Evolutionary conservation across 805 yeast species (phyloP).

Genomic region (Ogataea chonburiensis): DNA sequence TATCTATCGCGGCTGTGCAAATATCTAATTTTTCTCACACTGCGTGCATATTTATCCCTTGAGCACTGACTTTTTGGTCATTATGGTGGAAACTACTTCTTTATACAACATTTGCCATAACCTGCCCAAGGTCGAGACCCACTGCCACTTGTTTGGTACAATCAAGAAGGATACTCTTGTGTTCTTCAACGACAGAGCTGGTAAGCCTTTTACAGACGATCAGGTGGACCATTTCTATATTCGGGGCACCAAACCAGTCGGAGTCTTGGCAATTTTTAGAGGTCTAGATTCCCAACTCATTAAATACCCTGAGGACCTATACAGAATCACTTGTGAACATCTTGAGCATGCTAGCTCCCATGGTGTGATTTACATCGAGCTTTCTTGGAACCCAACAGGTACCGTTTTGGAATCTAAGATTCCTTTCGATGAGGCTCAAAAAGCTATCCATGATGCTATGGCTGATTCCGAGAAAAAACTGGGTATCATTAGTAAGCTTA

Average conservation of each 20-base stretch:
- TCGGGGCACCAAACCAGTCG: constrained; percentile 34
- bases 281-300: constrained; percentile 29
- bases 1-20: constrained; percentile 10
- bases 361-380: constrained; percentile 30
- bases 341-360: constrained; percentile 25
- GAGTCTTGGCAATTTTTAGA: constrained; percentile 32
- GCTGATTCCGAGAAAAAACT: constrained; percentile 20
- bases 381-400: constrained; percentile 37
- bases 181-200: constrained; percentile 26
- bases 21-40: background rate
- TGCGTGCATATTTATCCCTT: background rate
- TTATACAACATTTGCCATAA: constrained; percentile 25
- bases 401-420: constrained; percentile 30
- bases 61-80: background rate
- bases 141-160: constrained; percentile 35
- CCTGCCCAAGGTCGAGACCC: constrained; percentile 34
- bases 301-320: constrained; percentile 27
- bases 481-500: constrained; percentile 26
- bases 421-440: constrained; percentile 28
- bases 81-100: constrained; percentile 1
- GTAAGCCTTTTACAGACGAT: constrained; percentile 23
- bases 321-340: constrained; percentile 30
- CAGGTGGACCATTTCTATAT: constrained; percentile 30
- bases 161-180: constrained; percentile 27
- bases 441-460: constrained; percentile 28